Evolutionary conservation across 805 yeast species (phyloP), one percentile per base, ranked within the genome.

Genomic region (Monosporozyma yasuniensis): DNA sequence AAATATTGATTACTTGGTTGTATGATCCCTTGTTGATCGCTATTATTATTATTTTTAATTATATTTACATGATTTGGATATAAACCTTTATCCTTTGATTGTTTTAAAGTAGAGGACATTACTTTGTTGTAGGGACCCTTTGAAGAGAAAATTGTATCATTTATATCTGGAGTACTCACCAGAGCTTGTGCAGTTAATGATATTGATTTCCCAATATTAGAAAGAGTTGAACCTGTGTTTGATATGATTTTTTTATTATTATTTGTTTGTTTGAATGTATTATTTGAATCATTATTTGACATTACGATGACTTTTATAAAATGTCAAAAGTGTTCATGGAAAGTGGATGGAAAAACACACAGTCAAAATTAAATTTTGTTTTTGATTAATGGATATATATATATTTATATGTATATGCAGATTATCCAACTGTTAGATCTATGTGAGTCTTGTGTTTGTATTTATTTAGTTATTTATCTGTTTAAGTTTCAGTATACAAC

Each of bases 141-240:
- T 19, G 64, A 55, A 1, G 70, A 53, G 19, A 66, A 56, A 14
- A 67, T 53, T 1, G 70, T 62, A 42, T 64, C 68, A 34, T 65
- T 68, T 28, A 65, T 56, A 32, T 59, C 60, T 43, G 73, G 56
- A 1, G 77, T 70, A 30, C 75, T 79, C 42, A 78, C 74, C 23
- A 79, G 55, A 1, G 77, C 79, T 9, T 81, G 73, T 1, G 83
- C 83, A 1, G 83, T 78, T 2, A 80, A 72, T 0, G 80, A 74
- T 42, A 79, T 71, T 2, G 80, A 76, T 52, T 70, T 73, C 10
- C 78, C 72, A 39, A 76, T 55, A 50, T 72, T 62, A 10, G 70
- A 51, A 7, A 74, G 38, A 11, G 47, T 39, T 11, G 41, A 37
- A 18, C 10, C 22, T 10, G 42, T 21, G n/a, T 19, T 22, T 18